These are phyloP conservation scores for Choanephora cucurbitarum DNA, from an alignment of 371 early-diverging fungal genomes.

Conservation along the genomic window DNA sequence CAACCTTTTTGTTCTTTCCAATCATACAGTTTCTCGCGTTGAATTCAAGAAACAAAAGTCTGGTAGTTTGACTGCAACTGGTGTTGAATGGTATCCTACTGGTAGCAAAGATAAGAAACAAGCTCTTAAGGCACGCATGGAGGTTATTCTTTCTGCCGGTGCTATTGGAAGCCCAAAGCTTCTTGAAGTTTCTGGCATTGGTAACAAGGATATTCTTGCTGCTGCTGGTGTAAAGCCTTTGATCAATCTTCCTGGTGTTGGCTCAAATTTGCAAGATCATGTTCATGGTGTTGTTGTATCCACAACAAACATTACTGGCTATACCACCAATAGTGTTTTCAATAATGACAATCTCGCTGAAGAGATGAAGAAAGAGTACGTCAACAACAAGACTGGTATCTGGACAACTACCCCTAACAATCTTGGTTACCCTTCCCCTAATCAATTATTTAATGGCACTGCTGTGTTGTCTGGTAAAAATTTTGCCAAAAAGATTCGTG, in stretches of 20 bases:
- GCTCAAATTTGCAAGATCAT: constrained; percentile 40
- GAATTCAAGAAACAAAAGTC: constrained; percentile 2
- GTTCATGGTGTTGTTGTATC: constrained; percentile 20
- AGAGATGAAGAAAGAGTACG: constrained; percentile 8
- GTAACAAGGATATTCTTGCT: constrained; percentile 10
- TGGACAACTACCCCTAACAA: constrained; percentile 21
- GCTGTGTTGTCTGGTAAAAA: constrained; percentile 10
- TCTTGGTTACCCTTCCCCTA: constrained; percentile 14
- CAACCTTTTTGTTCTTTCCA: constrained; percentile 11
- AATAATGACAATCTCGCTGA: constrained; percentile 9
- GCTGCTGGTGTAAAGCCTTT: constrained; percentile 12
- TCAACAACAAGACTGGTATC: constrained; percentile 13
- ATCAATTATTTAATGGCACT: constrained; percentile 12
- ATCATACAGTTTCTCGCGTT: constrained; percentile 16
- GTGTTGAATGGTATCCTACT: constrained; percentile 25
- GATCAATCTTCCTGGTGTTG: constrained; percentile 34
- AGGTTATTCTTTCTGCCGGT: constrained; percentile 27
- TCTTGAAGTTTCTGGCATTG: constrained; percentile 25
- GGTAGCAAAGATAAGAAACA: constrained; percentile 11
- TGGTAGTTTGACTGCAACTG: constrained; percentile 6
- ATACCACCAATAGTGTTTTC: constrained; percentile 20
- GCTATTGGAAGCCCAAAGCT: constrained; percentile 23
- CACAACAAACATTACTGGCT: constrained; percentile 14
- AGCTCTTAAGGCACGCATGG: constrained; percentile 16
- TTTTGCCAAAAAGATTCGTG: constrained; percentile 10